Evolutionary conservation across 2,329 filamentous ascomycete species (phyloP).

Genomic region (Mollisiaceae sp.): DNA sequence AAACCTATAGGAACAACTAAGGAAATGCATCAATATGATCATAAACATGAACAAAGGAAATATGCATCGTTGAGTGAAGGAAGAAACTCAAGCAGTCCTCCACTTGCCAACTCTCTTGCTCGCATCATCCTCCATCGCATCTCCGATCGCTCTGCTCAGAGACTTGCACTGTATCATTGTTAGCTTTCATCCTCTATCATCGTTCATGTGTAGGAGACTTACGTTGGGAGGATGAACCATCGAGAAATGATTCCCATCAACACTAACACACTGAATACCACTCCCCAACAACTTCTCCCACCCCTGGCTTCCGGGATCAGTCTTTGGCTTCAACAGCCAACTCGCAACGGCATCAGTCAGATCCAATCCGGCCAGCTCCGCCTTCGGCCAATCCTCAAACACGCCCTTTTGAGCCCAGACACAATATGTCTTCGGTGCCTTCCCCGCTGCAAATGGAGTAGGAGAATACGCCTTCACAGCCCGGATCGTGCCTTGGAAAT

Average conservation of each 20-base stretch:
- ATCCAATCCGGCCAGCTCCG: slow-evolving; percentile 4
- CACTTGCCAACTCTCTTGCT: slow-evolving; percentile 2
- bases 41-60: background rate
- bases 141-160: background rate
- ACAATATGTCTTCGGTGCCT: background rate
- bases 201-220: background rate
- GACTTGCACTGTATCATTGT: background rate
- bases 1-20: background rate
- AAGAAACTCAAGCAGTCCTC: background rate
- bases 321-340: slow-evolving; percentile 5
- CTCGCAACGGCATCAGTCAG: background rate
- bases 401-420: slow-evolving; percentile 2
- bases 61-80: background rate
- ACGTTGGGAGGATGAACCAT: slow-evolving; percentile 5
- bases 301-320: background rate
- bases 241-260: slow-evolving; percentile 3
- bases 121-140: slow-evolving; percentile 3
- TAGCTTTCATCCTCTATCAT: background rate
- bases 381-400: slow-evolving; percentile 8
- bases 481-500: slow-evolving; percentile 1
- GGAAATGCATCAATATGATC: background rate
- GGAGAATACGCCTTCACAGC: slow-evolving; percentile 1
- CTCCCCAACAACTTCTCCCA: slow-evolving; percentile 3
- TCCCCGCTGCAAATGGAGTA: background rate
- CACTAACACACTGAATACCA: background rate